Conservation (phyloP, 169 alveolate species). For the Plasmodium coatneyi region DNA sequence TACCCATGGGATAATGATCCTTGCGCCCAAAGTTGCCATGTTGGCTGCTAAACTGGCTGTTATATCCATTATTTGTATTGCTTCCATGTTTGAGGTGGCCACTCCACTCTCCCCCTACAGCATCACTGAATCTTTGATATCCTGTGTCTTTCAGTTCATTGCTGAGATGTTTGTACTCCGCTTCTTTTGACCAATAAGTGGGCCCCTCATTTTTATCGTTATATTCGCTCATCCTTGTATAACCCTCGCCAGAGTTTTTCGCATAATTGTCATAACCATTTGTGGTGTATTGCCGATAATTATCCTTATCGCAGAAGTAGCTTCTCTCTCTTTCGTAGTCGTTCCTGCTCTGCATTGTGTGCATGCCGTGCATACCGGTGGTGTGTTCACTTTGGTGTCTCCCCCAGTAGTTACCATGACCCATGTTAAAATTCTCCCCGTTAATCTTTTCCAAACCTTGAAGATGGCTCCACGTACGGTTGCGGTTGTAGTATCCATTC, state of each 20-base stretch:
- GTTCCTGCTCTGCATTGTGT: background rate
- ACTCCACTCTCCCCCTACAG: background rate
- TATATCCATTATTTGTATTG: background rate
- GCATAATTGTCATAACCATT: background rate
- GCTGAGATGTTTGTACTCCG: background rate
- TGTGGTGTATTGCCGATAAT: background rate
- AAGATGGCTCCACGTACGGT: background rate
- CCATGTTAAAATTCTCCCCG: background rate
- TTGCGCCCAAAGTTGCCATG: background rate
- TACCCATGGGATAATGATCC: background rate
- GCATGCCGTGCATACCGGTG: background rate
- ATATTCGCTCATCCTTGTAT: background rate
- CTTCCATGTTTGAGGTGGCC: background rate
- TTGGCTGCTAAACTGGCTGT: background rate
- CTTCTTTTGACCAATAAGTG: background rate
- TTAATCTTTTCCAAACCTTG: background rate
- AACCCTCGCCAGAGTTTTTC: background rate
- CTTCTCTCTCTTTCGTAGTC: background rate
- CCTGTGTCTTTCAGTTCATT: background rate
- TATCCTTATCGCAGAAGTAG: background rate
- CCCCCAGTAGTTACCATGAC: background rate
- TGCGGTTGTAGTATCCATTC: background rate
- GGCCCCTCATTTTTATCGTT: background rate
- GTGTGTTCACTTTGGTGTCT: background rate
- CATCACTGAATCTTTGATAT: background rate